Conservation (phyloP, 805 yeast genomes). For the Jamesozyma gamospora region DNA sequence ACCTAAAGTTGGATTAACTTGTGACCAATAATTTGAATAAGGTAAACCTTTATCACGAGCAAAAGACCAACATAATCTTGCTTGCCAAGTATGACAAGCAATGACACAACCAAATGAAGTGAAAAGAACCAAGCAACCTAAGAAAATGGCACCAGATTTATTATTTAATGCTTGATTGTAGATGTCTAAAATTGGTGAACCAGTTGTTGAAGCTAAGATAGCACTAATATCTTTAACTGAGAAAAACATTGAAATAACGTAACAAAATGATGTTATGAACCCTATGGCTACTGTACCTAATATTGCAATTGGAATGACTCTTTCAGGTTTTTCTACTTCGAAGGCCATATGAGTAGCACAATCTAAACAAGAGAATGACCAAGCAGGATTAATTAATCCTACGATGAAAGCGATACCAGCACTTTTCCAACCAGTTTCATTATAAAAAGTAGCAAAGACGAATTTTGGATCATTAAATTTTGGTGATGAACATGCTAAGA, state of each 20-base stretch:
- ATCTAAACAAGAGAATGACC: slow-evolving; percentile 63
- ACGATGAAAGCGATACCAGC: slow-evolving; percentile 54
- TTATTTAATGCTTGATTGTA: slow-evolving; percentile 47
- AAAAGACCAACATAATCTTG: slow-evolving; percentile 63
- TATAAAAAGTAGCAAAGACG: slow-evolving; percentile 49
- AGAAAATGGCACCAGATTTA: slow-evolving; percentile 48
- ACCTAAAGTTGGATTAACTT: slow-evolving; percentile 42
- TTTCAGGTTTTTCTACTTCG: slow-evolving; percentile 50
- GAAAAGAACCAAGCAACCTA: slow-evolving; percentile 42
- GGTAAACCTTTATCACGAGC: slow-evolving; percentile 64
- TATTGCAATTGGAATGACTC: slow-evolving; percentile 56
- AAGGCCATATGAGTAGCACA: slow-evolving; percentile 69
- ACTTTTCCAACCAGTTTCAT: slow-evolving; percentile 53
- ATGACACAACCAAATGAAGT: slow-evolving; percentile 57
- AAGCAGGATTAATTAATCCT: slow-evolving; percentile 60
- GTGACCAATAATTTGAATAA: slow-evolving; percentile 43
- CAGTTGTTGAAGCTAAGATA: slow-evolving; percentile 41
- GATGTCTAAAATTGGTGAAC: slow-evolving; percentile 57
- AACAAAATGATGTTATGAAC: slow-evolving; percentile 49
- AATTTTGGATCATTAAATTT: slow-evolving; percentile 43
- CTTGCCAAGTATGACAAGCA: slow-evolving; percentile 63
- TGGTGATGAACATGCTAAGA: slow-evolving; percentile 48
- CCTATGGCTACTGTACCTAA: slow-evolving; percentile 62
- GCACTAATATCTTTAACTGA: slow-evolving; percentile 45
- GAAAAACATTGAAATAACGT: slow-evolving; percentile 50